These are phyloP conservation scores for Xylariaceae sp. DNA, from an alignment of 2,329 filamentous ascomycete species.

Conservation along the genomic window DNA sequence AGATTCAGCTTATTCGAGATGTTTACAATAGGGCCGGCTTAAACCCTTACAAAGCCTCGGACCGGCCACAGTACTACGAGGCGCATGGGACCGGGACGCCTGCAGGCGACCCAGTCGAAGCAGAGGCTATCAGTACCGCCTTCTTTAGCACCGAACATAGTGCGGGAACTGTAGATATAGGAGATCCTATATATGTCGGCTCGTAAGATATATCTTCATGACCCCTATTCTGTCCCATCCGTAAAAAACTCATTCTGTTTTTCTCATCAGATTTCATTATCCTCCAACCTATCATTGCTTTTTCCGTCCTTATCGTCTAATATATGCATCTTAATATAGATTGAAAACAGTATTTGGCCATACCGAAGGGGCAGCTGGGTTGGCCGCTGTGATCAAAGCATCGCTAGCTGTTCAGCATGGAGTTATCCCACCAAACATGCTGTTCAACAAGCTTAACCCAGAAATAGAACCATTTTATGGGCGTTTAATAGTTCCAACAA, in stretches of 20 bases:
- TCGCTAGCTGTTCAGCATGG: constrained; percentile 7
- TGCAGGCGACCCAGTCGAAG: no score
- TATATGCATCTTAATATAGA: no score
- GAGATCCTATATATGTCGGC: no score
- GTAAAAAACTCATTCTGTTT: no score
- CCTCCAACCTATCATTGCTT: no score
- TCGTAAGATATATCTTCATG: no score
- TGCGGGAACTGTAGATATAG: no score
- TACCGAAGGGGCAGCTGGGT: constrained; percentile 23
- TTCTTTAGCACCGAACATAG: no score
- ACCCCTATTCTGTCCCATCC: no score
- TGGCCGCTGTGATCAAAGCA: constrained; percentile 21
- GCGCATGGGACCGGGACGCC: constrained; percentile 5
- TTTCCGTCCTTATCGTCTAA: no score
- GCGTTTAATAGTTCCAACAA: constrained; percentile 12
- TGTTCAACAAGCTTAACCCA: constrained; percentile 9
- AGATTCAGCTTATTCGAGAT: not conserved
- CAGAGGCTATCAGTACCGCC: no score
- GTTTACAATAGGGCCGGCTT: not conserved
- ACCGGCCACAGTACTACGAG: not conserved
- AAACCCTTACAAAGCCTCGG: not conserved
- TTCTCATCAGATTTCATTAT: no score
- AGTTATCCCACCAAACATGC: constrained; percentile 17
- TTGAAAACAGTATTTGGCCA: constrained; percentile 28
- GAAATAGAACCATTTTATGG: constrained; percentile 10